Evolutionary conservation across 305 asterid genomes (phyloP).

Genomic region (Andrographis paniculata): DNA sequence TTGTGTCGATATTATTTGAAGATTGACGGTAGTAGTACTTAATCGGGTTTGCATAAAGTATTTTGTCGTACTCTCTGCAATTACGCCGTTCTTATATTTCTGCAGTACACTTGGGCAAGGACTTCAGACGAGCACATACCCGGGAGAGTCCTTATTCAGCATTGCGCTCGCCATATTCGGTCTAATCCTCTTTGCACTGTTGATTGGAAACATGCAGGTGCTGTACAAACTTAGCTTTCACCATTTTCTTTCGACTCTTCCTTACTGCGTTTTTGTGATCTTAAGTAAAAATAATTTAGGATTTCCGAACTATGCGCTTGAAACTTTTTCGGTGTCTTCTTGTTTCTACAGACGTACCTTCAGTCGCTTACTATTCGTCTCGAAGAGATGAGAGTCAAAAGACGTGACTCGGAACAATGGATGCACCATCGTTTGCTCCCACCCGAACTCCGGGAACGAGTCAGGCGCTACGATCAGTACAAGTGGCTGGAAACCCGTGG

Average conservation of each 20-base stretch:
- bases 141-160: slow-evolving; percentile 89
- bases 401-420: slow-evolving; percentile 93
- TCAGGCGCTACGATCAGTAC: slow-evolving; percentile 79
- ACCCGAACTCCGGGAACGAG: slow-evolving; percentile 53
- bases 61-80: background rate
- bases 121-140: slow-evolving; percentile 75
- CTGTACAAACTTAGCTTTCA: background rate
- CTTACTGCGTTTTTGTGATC: no score
- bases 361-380: slow-evolving; percentile 76
- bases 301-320: no score
- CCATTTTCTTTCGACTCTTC: no score
- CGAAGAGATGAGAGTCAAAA: slow-evolving; percentile 93
- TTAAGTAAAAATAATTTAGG: no score
- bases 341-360: slow-evolving; percentile 66
- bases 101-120: slow-evolving; percentile 97
- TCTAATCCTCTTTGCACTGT: slow-evolving; percentile 81
- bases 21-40: no score
- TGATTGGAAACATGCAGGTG: slow-evolving; percentile 98
- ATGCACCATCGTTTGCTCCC: slow-evolving; percentile 91
- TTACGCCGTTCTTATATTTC: background rate
- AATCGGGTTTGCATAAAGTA: no score
- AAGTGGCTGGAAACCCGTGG: slow-evolving; percentile 94
- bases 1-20: no score
- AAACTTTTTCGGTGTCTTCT: slow-evolving; percentile 1
- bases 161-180: slow-evolving; percentile 81